Evolutionary conservation across 306 rosid genomes (phyloP), one percentile per base, ranked within the genome.

Genomic region (Boehmeria nivea): DNA sequence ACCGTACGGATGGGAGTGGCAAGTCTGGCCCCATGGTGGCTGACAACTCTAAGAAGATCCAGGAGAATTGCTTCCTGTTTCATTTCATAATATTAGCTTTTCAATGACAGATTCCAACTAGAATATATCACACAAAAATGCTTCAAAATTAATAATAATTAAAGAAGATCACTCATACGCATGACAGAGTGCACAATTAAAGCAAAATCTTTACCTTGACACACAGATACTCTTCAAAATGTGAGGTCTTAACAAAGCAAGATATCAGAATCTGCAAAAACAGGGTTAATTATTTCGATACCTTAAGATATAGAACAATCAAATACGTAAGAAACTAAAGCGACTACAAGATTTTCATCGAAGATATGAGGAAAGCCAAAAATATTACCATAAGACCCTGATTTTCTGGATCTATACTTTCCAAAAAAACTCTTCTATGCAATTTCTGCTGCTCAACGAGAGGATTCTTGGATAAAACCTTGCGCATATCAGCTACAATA

Each of bases 1-100:
- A 93, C 84, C 19, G 99, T 93, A 77, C 99, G 96, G 68, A 93
- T 83, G 51, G 96, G 95, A 34, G 99, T 93, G 54, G 99, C 99
- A 20, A 93, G 82, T 66, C 96, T 81, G 43, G 89, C 99, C 61
- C 76, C 83, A 59, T 93, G 99, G 74, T 93, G 90, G 71, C 96
- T 83, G 57, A 93, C 75, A 45, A 93, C 99, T 80, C 88, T 79
- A 59, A 93, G 89, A 71, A 93, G 96, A 81, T 93, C 99, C 84
- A 83, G 57, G 69, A 91, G 84, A 57, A 85, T 79, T 34, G 94
- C 95, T 77, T 93, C 99, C 99, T 93, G 83, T 81, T 68, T 68
- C 22, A 75, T 75, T 60, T 40, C 70, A 73, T 39, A 62, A 65
- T 5, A 26, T 57, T 10, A 58, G 36, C 21, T 21, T 43, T 54